Evolutionary conservation across 805 yeast species (phyloP).

Genomic region (Ogataea neopini): DNA sequence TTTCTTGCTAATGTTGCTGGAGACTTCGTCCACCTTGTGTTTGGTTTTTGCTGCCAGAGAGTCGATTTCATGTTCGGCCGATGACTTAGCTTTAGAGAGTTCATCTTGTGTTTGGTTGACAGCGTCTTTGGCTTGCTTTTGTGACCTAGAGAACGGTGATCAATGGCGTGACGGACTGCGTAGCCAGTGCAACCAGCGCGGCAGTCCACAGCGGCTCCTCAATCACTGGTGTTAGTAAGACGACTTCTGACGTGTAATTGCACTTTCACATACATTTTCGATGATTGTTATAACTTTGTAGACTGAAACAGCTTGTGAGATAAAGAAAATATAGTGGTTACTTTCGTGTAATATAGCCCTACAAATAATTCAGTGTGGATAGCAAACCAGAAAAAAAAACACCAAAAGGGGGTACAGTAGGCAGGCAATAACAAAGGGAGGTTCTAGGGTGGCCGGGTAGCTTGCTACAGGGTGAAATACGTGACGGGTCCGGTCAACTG

Average conservation of each 20-base stretch:
- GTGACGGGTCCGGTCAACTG: neutral
- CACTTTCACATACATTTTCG: neutral
- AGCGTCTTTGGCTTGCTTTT: conserved; percentile 14
- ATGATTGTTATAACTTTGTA: neutral
- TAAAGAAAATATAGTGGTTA: neutral
- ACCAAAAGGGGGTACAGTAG: too few relatives aligned
- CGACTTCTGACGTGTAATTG: too few relatives aligned
- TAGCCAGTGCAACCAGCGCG: too few relatives aligned
- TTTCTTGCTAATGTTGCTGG: conserved; percentile 17
- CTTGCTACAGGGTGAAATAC: conserved; percentile 1
- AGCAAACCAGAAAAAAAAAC: neutral
- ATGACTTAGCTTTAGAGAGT: conserved; percentile 14
- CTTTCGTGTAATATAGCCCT: neutral
- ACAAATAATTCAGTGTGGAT: neutral
- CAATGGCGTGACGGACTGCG: too few relatives aligned
- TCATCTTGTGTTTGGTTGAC: conserved; percentile 19
- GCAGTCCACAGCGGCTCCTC: too few relatives aligned
- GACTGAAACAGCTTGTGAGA: too few relatives aligned
- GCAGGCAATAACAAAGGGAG: too few relatives aligned
- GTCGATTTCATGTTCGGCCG: conserved; percentile 20
- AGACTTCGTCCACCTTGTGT: conserved; percentile 18
- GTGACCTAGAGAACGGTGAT: conserved; percentile 11
- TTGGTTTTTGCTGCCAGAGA: conserved; percentile 19
- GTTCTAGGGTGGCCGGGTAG: neutral
- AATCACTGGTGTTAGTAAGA: too few relatives aligned